Base-by-base conservation (phyloP, 2,329 filamentous ascomycete genomes). In the Pseudocercospora musae region DNA sequence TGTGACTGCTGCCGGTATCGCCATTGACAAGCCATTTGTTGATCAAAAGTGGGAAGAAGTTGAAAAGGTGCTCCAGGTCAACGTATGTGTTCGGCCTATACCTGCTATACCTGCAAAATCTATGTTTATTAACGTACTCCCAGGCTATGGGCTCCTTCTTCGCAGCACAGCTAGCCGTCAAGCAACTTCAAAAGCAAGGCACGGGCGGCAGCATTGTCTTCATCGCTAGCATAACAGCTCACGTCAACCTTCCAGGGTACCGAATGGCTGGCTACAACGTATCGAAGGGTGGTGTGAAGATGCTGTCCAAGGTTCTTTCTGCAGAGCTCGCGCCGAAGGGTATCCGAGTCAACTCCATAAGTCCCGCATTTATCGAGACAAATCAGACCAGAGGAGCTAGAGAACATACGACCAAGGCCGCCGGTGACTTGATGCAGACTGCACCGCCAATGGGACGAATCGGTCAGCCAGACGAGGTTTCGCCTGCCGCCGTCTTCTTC, bases 401-500 rank as follows among this genome's bases (percentile, higher is more conserved):
- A 50, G 69, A 70, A 21, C 57, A 58, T 33, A 67, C 64, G 18
- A 63, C 66, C 3, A 64, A 68, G 56, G 66, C 66, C 21, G 63
- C 58, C 18, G 66, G 66, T 18, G 67, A 66, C 27, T 48, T 69
- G 58, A 70, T 69, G 69, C 57, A 68, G 25, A 64, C 58, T 15
- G 65, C 69, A 31, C 69, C 69, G 15, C 69, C 69, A 6, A 54
- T 68, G 23, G 50, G 63, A 20, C 55, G 69, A 13, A 69, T 68
- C 42, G 68, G 69, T 10, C 62, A 66, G 62, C 64, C 67, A 42
- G 68, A 68, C 57, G 70, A 72, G 48, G 57, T 72, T 2, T 66
- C 63, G 1, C 66, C 73, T 5, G 74, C 76, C 0, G 75, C 76
- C 52, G 76, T 80, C 6, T 79, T 78, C 62, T 71, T 80, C 8